Percentiles rank a stretch among this genome's conserved stretches.
Conservation (phyloP, 176 grass and related monocot species). For the Microstegium vimineum region DNA sequence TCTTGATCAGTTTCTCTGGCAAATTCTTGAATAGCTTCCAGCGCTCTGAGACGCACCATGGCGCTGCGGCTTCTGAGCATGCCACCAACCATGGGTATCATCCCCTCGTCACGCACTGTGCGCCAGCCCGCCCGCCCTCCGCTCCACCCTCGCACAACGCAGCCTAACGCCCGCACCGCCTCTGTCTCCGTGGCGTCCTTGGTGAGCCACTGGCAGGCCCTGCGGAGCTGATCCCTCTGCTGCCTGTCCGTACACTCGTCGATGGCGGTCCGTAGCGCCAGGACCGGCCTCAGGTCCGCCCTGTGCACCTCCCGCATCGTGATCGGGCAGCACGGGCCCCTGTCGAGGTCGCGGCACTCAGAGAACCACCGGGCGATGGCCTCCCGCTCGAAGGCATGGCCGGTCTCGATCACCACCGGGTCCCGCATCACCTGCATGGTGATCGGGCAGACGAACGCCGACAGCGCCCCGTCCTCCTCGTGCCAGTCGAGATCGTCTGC, state of each 20-base stretch:
- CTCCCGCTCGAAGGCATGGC: constrained; percentile 38
- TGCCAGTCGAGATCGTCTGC: not conserved
- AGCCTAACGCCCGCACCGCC: constrained; percentile 5
- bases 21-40: constrained; percentile 23
- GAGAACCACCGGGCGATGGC: constrained; percentile 40
- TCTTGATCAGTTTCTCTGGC: constrained; percentile 29
- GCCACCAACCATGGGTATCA: constrained; percentile 20
- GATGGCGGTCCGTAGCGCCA: constrained; percentile 26
- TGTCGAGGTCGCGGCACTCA: constrained; percentile 19
- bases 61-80: constrained; percentile 32
- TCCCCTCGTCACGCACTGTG: not conserved
- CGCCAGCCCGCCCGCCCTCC: not conserved
- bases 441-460: constrained; percentile 48
- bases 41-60: constrained; percentile 17
- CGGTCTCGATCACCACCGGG: constrained; percentile 46
- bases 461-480: constrained; percentile 3
- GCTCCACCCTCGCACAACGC: constrained; percentile 15
- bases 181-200: constrained; percentile 36
- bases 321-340: constrained; percentile 25
- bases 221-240: constrained; percentile 16
- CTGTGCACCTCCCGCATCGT: constrained; percentile 19
- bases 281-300: constrained; percentile 29
- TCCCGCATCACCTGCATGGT: constrained; percentile 44
- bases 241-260: constrained; percentile 37
- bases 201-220: constrained; percentile 28